phyloP scores from a whole-genome alignment of 495 filamentous ascomycete genomes.

The Acidiella bohemica region DNA sequence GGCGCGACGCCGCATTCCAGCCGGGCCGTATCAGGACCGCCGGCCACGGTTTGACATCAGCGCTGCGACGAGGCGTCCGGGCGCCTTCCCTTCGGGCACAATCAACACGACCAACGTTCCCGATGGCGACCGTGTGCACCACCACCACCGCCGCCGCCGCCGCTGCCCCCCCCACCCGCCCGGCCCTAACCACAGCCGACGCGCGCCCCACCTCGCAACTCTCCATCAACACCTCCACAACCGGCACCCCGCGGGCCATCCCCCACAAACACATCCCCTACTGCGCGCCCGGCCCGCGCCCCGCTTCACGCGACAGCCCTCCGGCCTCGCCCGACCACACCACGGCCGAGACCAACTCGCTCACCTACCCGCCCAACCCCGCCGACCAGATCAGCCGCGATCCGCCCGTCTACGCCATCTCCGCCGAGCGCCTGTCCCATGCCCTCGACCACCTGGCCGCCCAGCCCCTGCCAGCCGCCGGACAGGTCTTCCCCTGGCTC shows the following conservation, averaged over 20 bases:
- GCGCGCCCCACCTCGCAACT: slow-evolving; percentile 29
- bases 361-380: slow-evolving; percentile 60
- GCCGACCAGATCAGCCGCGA: slow-evolving; percentile 43
- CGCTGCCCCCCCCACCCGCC: no score
- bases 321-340: slow-evolving; percentile 49
- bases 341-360: slow-evolving; percentile 44
- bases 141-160: no score
- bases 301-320: slow-evolving; percentile 44
- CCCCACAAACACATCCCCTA: slow-evolving; percentile 84
- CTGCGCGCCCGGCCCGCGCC: slow-evolving; percentile 65
- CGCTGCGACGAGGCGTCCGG: no score
- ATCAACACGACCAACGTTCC: no score
- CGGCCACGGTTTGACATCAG: no score
- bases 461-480: slow-evolving; percentile 70
- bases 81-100: no score
- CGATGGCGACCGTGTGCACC: slow-evolving; percentile 28
- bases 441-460: slow-evolving; percentile 61
- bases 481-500: slow-evolving; percentile 87
- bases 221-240: slow-evolving; percentile 37
- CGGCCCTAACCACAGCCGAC: slow-evolving; percentile 9
- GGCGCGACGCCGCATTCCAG: no score
- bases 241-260: slow-evolving; percentile 44
- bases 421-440: slow-evolving; percentile 49
- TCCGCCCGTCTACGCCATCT: slow-evolving; percentile 59
- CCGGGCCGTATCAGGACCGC: no score